Base-by-base conservation (phyloP, 352 stramenopile genomes). In the Pythium phragmiticola region DNA sequence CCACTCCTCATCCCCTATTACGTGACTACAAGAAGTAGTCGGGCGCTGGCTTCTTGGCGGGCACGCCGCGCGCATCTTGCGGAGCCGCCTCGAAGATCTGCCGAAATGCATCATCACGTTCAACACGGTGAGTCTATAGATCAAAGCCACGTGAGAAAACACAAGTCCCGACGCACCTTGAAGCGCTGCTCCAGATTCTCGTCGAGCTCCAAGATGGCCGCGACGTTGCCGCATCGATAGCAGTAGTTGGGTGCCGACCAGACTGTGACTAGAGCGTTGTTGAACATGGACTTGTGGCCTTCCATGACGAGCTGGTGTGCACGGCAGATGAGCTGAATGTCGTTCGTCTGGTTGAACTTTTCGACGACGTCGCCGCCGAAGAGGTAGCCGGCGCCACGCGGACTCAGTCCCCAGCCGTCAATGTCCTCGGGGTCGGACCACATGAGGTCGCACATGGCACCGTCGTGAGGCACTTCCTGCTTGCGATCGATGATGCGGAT, bases 241-340 rank as follows among this genome's bases (percentile, higher is more conserved):
- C 97, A 99, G 76, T 99, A 99, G 76, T 99, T 99, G 21, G 97
- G 97, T n/a, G 97, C 97, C 52, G 90, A 98, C 95, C 96, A 99
- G 34, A 99, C 96, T 14, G 97, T 99, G 30, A 99, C 97, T 51
- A 99, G 82, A n/a, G 84, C 84, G 58, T 95, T 95, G 81, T 98
- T 96, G 76, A 99, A 99, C 95, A 99, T 99, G 56, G 83, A 94
- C 67, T 96, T 94, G 75, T 94, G 82, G 9, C 53, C 39, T 19
- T 99, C 96, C 85, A 98, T 98, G 34, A 98, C 93, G 7, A 98
- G 76, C 72, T 98, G 96, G 75, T 99, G 96, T 2, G 95, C 96
- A 46, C 96, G 82, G 11, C 91, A 85, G 47, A 99, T 92, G 23
- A 98, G 80, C 54, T 85, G 81, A 33, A 99, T 80, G 34, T 84